Evolutionary conservation across 306 rosid species (phyloP), one percentile per base, ranked within the genome.

Genomic region (Dryas drummondii): DNA sequence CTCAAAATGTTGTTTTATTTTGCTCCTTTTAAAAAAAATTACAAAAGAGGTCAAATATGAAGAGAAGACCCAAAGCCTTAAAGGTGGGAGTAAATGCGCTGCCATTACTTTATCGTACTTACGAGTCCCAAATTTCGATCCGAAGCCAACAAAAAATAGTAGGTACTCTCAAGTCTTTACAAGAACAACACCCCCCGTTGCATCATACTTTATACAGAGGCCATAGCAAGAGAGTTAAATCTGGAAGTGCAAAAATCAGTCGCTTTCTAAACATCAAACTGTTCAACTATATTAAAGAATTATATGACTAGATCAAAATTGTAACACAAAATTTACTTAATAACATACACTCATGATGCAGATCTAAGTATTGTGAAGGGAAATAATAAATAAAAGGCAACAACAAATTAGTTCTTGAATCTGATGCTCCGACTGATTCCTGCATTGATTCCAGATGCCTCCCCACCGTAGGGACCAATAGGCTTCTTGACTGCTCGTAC

Each of bases 371-470:
- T n/a, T 2, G 12, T 22, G 32, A 27, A 2, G 32, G 41, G 16
- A 8, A 4, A 26, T 14, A 15, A 58, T 2, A 44, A 59, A 11
- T n/a, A 16, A 37, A 7, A 42, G 55, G 32, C 19, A 56, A 26
- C 41, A 53, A 48, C 63, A 41, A 48, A 26, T 50, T 64, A 88
- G 81, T 68, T 65, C 82, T 81, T 80, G 78, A 93, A 87, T 81
- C 97, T 82, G 78, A 79, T 8, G 63, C 97, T 94, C 85, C 90
- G 81, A 74, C 98, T 94, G 82, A 89, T 75, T 72, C 74, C 22
- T 2, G 92, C 76, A 58, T 94, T 94, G 76, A 90, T 94, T 80
- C 97, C 97, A 10, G 96, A n/a, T 41, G 85, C 3, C 74, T 94
- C 96, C 44, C 98, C 98, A 40, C 94, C 87, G 27, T 91, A 94